These are phyloP conservation scores for Aspergillus novofumigatus DNA, from an alignment of 2,329 filamentous ascomycete species.

Conservation along the genomic window DNA sequence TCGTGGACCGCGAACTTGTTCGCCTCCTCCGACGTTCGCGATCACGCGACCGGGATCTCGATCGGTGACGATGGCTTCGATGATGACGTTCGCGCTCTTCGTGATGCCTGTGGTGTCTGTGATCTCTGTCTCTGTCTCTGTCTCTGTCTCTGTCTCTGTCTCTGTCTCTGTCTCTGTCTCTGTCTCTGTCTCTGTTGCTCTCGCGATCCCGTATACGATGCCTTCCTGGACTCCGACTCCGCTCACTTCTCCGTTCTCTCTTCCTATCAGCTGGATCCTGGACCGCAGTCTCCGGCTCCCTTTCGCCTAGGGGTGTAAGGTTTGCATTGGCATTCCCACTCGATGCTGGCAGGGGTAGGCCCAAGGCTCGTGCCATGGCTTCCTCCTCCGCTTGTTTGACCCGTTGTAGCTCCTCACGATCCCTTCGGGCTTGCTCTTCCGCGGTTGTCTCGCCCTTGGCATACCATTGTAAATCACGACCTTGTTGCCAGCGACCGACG, in stretches of 20 bases:
- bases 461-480: conserved; percentile 65
- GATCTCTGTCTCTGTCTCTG: no score
- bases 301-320: conserved; percentile 58
- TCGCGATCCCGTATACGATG: conserved; percentile 27
- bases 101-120: conserved; percentile 42
- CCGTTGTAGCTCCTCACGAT: conserved; percentile 69
- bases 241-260: conserved; percentile 28
- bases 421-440: conserved; percentile 47
- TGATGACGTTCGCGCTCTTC: conserved; percentile 30
- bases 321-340: conserved; percentile 61
- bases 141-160: conserved; percentile 29
- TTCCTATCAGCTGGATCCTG: conserved; percentile 34
- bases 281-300: conserved; percentile 53
- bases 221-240: conserved; percentile 30
- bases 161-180: conserved; percentile 27
- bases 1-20: conserved; percentile 26
- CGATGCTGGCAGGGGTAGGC: conserved; percentile 64
- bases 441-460: conserved; percentile 54
- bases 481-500: conserved; percentile 86
- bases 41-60: conserved; percentile 26
- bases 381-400: conserved; percentile 93
- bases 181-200: conserved; percentile 25
- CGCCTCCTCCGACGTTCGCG: conserved; percentile 23
- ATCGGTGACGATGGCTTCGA: conserved; percentile 31
- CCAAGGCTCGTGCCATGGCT: conserved; percentile 77